Percentiles rank a stretch among this genome's conserved stretches.
phyloP scores from a whole-genome alignment of 805 yeast genomes.

The Wickerhamiella kurtzmanii region DNA sequence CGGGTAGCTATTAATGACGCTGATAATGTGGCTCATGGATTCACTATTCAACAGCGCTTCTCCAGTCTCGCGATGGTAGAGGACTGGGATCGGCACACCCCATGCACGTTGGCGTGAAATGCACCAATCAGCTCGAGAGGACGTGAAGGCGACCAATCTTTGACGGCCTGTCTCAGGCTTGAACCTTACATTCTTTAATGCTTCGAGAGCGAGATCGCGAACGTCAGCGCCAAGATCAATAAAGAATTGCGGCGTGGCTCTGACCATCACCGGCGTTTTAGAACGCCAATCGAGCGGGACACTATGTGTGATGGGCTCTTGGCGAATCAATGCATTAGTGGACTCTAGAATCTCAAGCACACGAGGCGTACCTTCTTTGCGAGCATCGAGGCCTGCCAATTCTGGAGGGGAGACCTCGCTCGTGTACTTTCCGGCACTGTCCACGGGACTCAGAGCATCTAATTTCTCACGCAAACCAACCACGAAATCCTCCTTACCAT shows the following conservation, averaged over 20 bases:
- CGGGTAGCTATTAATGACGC: constrained; percentile 33
- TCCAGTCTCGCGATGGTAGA: constrained; percentile 49
- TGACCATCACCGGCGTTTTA: constrained; percentile 82
- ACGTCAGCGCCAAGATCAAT: constrained; percentile 61
- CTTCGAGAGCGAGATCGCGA: constrained; percentile 45
- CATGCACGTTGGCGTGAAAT: constrained; percentile 90
- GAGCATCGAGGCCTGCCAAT: constrained; percentile 45
- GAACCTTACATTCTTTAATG: constrained; percentile 53
- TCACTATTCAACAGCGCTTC: constrained; percentile 47
- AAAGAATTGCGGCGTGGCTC: constrained; percentile 97
- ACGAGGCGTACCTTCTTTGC: constrained; percentile 40
- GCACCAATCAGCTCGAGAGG: constrained; percentile 88
- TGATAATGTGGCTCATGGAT: constrained; percentile 45
- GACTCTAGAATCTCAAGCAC: constrained; percentile 35
- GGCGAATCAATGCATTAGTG: constrained; percentile 34
- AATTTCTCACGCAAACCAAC: constrained; percentile 48
- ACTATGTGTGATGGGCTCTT: constrained; percentile 52
- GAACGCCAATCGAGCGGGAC: constrained; percentile 98
- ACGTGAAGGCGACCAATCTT: constrained; percentile 58
- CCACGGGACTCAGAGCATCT: constrained; percentile 62
- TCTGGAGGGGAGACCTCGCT: constrained; percentile 35
- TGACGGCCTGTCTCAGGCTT: constrained; percentile 60
- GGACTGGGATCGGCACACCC: constrained; percentile 96
- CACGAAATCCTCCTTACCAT: constrained; percentile 85
- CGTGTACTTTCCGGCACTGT: constrained; percentile 56